These are phyloP conservation scores for Calonectria fujianensis DNA, from an alignment of 2,329 filamentous ascomycete species.

Conservation along the genomic window DNA sequence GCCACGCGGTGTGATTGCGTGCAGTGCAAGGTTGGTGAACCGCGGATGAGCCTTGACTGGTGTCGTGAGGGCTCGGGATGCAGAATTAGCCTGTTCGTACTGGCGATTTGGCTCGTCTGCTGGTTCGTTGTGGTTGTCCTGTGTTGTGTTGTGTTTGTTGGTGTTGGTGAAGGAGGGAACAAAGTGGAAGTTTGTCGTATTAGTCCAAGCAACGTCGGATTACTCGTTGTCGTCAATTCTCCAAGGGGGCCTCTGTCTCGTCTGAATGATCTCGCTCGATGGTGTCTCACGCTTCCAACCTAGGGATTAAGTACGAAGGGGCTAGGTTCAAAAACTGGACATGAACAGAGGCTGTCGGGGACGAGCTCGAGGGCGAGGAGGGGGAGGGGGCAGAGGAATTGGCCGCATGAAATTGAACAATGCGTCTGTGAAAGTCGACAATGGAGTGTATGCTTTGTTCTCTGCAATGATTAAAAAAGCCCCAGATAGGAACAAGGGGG, in stretches of 20 bases:
- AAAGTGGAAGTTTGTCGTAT: constrained; percentile 12
- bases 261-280: constrained; percentile 16
- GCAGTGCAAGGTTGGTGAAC: not conserved
- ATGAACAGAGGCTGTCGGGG: constrained; percentile 34
- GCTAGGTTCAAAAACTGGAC: constrained; percentile 39
- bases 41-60: not conserved
- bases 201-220: constrained; percentile 11
- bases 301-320: constrained; percentile 32
- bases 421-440: constrained; percentile 34
- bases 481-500: constrained; percentile 28
- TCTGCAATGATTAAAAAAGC: not conserved
- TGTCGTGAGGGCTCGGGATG: not conserved
- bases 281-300: constrained; percentile 33
- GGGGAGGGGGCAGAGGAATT: constrained; percentile 42
- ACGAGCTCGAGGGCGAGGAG: constrained; percentile 46
- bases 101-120: not conserved
- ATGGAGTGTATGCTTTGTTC: constrained; percentile 33
- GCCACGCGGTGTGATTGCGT: not conserved
- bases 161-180: constrained; percentile 15
- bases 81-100: not conserved
- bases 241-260: not conserved
- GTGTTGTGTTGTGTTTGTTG: constrained; percentile 6
- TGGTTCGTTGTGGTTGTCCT: constrained; percentile 23
- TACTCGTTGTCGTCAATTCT: constrained; percentile 20
- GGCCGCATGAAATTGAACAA: constrained; percentile 49